Conservation (phyloP, 1,139 yeast species). For the Kodamaea suecica region DNA sequence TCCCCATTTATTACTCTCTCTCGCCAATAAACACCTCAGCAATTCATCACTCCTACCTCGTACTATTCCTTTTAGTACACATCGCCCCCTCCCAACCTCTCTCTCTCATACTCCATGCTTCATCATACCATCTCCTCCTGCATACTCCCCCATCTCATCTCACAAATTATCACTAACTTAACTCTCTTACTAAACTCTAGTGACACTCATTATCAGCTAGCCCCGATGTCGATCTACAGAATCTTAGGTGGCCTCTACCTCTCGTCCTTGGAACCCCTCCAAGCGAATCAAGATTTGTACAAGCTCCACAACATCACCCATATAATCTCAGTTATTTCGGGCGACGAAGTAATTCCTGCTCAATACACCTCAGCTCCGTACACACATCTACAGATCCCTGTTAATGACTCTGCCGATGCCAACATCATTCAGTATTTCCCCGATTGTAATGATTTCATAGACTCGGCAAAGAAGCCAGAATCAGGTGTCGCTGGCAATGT, state of each 20-base stretch:
- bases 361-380: conserved; percentile 43
- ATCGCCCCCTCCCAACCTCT: neutral
- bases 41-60: no score
- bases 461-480: conserved; percentile 51
- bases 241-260: conserved; percentile 64
- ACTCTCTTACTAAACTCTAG: no score
- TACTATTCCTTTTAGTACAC: no score
- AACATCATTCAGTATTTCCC: conserved; percentile 63
- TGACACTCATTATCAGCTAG: neutral
- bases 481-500: conserved; percentile 46
- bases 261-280: conserved; percentile 57
- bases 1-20: no score
- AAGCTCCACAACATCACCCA: conserved; percentile 56
- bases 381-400: conserved; percentile 57
- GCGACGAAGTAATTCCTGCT: conserved; percentile 47
- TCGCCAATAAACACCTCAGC: no score
- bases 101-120: neutral
- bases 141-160: neutral
- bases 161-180: no score
- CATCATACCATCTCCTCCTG: neutral
- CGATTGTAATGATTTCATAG: conserved; percentile 63
- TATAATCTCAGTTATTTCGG: conserved; percentile 65
- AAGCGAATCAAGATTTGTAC: conserved; percentile 39
- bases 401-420: conserved; percentile 64
- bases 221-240: conserved; percentile 28